Base-by-base conservation (phyloP, 495 filamentous ascomycete genomes). In the Tetracladium setigerum region DNA sequence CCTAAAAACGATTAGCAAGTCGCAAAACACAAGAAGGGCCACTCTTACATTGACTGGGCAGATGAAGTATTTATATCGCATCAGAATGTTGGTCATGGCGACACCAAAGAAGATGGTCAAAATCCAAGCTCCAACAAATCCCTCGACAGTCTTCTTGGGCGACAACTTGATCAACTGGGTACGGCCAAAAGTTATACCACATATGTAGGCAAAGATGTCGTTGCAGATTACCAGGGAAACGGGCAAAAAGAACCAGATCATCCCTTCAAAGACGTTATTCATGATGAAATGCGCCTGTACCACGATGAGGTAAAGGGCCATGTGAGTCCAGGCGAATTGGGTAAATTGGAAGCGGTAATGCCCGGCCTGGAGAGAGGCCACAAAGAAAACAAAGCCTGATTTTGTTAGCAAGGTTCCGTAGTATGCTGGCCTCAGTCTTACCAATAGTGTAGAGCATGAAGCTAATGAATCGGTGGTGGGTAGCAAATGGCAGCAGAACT, bases 171-270 rank as follows among this genome's bases (percentile, higher is more conserved):
- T 99, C 37, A 99, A 76, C 62, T 95, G 94, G 13, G 94, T 99
- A 41, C 89, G 78, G 34, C 94, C 94, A 62, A 99, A 95, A 8
- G 89, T 89, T 59, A 99, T 96, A 52, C 94, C 94, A 64, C 88
- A 95, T 50, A 99, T 77, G 60, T 99, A 99, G 61, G 94, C 94
- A 59, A 95, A 97, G 50, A 97, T 99, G 64, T 99, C 94, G 60
- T 99, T 99, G 32, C 86, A 95, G 59, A 97, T 95, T 57, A 99
- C 94, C 46, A 99, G 76, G 22, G 86, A 84, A 2, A 88, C 90
- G 2, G 94, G 94, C 38, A 99, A 73, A 77, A 99, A 96, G 75
- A 99, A 97, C 94, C 94, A 99, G 63, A 99, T 92, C 87, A 99
- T 89, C 66, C 94, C 94, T 69, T 99, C 94, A 64, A 99, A 91